phyloP scores from a whole-genome alignment of 345 rosid species.

The Dimocarpus longan region DNA sequence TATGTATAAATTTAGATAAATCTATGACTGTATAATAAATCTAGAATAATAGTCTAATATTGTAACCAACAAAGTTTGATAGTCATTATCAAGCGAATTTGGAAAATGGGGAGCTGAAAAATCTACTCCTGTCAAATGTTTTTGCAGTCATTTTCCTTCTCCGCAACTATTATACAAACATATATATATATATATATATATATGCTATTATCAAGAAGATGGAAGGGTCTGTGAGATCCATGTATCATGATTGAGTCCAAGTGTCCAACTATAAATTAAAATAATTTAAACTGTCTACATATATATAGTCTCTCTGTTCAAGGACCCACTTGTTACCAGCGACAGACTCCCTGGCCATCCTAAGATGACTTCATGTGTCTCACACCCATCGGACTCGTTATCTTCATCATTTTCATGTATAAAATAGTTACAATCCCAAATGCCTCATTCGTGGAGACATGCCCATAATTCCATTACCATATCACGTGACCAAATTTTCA shows the following conservation, averaged over 20 bases:
- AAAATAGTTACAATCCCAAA: conserved; percentile 4
- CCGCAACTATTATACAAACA: not conserved
- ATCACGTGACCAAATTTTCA: conserved; percentile 23
- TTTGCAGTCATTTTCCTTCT: not conserved
- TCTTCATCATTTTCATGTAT: not conserved
- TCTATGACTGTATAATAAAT: too few relatives aligned
- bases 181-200: not conserved
- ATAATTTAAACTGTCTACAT: not conserved
- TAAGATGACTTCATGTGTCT: conserved; percentile 9
- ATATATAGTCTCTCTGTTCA: not conserved
- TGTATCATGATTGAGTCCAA: conserved; percentile 31
- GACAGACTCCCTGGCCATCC: not conserved
- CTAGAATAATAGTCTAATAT: too few relatives aligned
- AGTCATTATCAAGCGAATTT: too few relatives aligned
- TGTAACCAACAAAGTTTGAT: too few relatives aligned
- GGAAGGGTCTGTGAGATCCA: conserved; percentile 22
- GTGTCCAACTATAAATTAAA: conserved; percentile 8
- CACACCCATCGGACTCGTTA: not conserved
- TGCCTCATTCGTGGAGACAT: conserved; percentile 21
- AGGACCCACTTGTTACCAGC: conserved; percentile 24
- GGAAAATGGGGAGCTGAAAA: not conserved
- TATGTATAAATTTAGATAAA: too few relatives aligned
- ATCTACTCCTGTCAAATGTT: not conserved
- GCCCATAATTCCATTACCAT: conserved; percentile 1
- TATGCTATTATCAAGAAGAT: conserved; percentile 18